Conservation (phyloP, 2,329 filamentous ascomycete genomes). For the Fusarium ramigenum region DNA sequence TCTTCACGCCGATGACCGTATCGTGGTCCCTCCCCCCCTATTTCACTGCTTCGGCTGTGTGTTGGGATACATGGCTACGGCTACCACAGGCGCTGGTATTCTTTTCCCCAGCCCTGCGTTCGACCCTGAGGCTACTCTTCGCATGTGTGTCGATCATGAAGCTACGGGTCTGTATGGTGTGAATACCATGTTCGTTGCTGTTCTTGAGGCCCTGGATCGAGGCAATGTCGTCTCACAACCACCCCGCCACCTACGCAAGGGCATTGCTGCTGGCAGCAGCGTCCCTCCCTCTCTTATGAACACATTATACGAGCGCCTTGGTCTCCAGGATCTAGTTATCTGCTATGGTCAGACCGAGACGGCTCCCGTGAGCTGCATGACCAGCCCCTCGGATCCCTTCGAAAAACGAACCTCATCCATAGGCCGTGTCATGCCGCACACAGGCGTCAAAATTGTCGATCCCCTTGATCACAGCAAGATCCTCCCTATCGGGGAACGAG, state of each 20-base stretch:
- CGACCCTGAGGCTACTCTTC: constrained; percentile 77
- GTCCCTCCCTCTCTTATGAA: constrained; percentile 86
- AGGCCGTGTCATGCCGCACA: constrained; percentile 85
- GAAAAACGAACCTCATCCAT: constrained; percentile 79
- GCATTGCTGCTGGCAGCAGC: constrained; percentile 88
- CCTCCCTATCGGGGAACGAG: constrained; percentile 71
- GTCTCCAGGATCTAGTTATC: constrained; percentile 84
- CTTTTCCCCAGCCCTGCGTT: constrained; percentile 90
- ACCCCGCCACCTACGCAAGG: constrained; percentile 72
- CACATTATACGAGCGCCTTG: constrained; percentile 76
- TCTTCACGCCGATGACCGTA: constrained; percentile 75
- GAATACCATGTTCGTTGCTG: constrained; percentile 91
- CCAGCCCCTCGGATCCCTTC: constrained; percentile 77
- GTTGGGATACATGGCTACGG: constrained; percentile 95
- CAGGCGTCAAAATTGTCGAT: constrained; percentile 78
- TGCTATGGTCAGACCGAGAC: constrained; percentile 99
- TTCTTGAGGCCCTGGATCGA: constrained; percentile 77
- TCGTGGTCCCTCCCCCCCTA: constrained; percentile 86
- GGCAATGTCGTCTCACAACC: constrained; percentile 41
- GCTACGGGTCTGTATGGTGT: constrained; percentile 84
- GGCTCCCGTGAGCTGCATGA: constrained; percentile 82
- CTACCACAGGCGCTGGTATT: constrained; percentile 80
- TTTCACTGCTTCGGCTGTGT: constrained; percentile 94
- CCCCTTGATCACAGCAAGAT: constrained; percentile 66
- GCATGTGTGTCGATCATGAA: constrained; percentile 60